phyloP scores from a whole-genome alignment of 805 yeast genomes.

The Lachancea waltii region DNA sequence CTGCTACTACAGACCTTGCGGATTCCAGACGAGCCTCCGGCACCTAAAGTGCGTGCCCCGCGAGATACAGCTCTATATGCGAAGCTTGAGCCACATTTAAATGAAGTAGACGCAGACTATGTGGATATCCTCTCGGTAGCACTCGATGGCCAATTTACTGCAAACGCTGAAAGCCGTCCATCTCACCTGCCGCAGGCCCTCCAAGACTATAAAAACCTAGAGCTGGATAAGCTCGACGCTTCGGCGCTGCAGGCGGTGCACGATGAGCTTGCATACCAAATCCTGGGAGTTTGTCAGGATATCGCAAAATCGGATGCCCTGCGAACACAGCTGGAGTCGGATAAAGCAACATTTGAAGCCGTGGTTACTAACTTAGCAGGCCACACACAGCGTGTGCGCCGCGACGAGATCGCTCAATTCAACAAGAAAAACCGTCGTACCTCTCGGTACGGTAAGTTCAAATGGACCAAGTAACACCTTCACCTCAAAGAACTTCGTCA shows the following conservation, averaged over 20 bases:
- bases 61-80: conserved; percentile 1
- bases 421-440: conserved; percentile 29
- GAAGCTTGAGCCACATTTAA: neutral
- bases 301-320: conserved; percentile 35
- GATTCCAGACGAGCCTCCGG: conserved; percentile 14
- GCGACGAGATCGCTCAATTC: conserved; percentile 39
- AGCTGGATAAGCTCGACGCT: conserved; percentile 8
- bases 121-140: neutral
- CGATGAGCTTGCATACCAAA: conserved; percentile 24
- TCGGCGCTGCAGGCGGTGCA: conserved; percentile 19
- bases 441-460: conserved; percentile 5
- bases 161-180: neutral
- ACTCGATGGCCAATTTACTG: neutral
- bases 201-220: conserved; percentile 9
- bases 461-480: conserved; percentile 5
- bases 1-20: conserved; percentile 24
- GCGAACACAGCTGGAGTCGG: conserved; percentile 45
- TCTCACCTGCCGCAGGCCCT: neutral
- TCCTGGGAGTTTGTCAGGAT: conserved; percentile 23
- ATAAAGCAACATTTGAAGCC: conserved; percentile 71
- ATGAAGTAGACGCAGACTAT: neutral
- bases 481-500: neutral
- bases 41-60: conserved; percentile 1
- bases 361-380: conserved; percentile 89
- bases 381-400: conserved; percentile 72